Base-by-base conservation (phyloP, 495 filamentous ascomycete genomes). In the Sporormia fimetaria region DNA sequence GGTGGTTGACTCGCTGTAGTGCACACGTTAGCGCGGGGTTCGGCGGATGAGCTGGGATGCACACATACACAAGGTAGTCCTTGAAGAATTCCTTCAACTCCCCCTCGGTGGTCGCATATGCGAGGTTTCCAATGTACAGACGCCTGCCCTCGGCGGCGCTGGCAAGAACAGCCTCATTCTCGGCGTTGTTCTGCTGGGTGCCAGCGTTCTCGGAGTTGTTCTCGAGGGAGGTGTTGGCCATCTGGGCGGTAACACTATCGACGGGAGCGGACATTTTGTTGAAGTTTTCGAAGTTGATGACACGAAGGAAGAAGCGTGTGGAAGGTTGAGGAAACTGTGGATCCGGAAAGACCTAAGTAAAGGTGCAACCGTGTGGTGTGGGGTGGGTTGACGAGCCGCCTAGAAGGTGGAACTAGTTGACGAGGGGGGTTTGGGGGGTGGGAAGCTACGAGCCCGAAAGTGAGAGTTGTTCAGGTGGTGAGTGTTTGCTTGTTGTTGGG, bases 51-150 rank as follows among this genome's bases (percentile, higher is more conserved):
- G 6, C 17, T 8, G 29, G 30, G n/a, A 34, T 4, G 5, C 51
- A 28, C 49, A 83, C 90, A 77, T 77, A 99, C 92, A 99, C 81
- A 67, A 85, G 79, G 78, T 87, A 95, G 65, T 74, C 79, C 69
- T 83, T 82, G 78, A 99, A 99, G 75, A 99, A 99, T 42, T 87
- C 85, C 70, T 87, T 94, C 72, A 99, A 83, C 75, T 94, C 85
- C 76, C 83, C 90, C 83, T 96, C 90, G 60, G 87, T 92, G 73
- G 90, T 96, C 76, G 90, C 87, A 64, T 98, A 96, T 42, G 90
- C 90, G 75, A 98, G 85, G 71, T 98, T 98, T 65, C 90, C 90
- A 71, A 96, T 96, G 69, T 98, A 98, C 50, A 98, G 76, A 69
- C 90, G 85, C 73, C 90, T 84, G 62, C 90, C 92, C 69, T 98